Evolutionary conservation across 106 monocot species (phyloP), one percentile per base, ranked within the genome.

Genomic region (Dactylorhiza incarnata): DNA sequence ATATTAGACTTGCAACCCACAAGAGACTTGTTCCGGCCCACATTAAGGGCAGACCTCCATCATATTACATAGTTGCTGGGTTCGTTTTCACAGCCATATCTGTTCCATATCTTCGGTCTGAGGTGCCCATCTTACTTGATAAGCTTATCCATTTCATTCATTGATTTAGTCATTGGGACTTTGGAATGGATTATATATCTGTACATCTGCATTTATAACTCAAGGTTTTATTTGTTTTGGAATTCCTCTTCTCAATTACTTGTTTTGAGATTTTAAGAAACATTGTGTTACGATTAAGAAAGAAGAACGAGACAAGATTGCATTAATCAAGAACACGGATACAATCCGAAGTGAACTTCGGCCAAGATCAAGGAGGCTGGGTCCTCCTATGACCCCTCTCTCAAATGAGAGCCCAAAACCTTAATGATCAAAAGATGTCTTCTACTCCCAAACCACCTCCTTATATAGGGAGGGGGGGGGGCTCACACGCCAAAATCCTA

Each of bases 21-120:
- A 91, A 84, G 74, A 87, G 89, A 63, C 84, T 99, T 47, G 76
- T 94, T 83, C 86, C 97, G 48, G 86, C 91, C 75, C 97, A 99
- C 55, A 91, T 94, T 46, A 99, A 81, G 79, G 94, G 93, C 58
- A 91, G 51, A 23, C 87, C 97, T 67, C 97, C 97, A 44, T 91
- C 97, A 65, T 99, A 99, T 78, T 99, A 99, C 73, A 97, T 97
- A 68, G 75, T 99, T 84, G 97, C 94, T 76, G 97, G 97, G 49
- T 91, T 99, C 85, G 97, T 99, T 48, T 99, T 99, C 76, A 84
- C 94, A 20, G 83, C 82, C 53, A 81, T 99, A 49, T 99, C 97
- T 25, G 91, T 90, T 74, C 97, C 97, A 37, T 99, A 99, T 81
- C 97, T 99, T 82, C 94, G 97, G 59, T 99, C 97, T 47, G 97